Evolutionary conservation across 2,329 filamentous ascomycete genomes (phyloP).

Genomic region (Aspergillus neoniger): DNA sequence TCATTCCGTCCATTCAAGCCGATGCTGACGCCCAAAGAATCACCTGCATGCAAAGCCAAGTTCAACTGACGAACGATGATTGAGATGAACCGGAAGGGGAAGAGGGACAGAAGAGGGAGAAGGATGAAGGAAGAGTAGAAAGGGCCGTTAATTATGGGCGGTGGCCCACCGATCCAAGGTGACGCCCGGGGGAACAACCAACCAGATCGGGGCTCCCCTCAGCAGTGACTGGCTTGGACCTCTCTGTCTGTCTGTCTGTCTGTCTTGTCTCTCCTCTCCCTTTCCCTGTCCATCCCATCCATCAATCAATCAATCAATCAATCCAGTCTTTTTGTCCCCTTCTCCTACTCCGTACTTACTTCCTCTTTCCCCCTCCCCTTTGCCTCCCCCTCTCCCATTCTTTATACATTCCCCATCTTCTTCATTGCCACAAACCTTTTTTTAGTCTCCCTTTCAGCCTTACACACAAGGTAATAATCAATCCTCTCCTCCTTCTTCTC

Average conservation of each 20-base stretch:
- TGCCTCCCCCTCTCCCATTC: no score
- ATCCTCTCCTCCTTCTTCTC: no score
- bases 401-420: no score
- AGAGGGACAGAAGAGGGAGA: background rate
- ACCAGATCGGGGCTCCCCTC: conserved; percentile 15
- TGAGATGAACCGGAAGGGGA: background rate
- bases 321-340: background rate
- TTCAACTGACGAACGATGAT: background rate
- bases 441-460: no score
- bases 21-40: background rate
- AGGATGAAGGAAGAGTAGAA: background rate
- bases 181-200: conserved; percentile 9
- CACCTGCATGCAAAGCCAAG: background rate
- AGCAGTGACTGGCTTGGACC: background rate
- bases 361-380: no score
- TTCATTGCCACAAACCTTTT: no score
- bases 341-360: background rate
- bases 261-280: background rate
- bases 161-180: background rate
- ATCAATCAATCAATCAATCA: no score
- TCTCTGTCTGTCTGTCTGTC: background rate
- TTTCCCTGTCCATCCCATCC: no score
- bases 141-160: background rate
- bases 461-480: no score
- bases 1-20: background rate